Evolutionary conservation across 2,329 filamentous ascomycete genomes (phyloP), one percentile per base, ranked within the genome.

Genomic region (Botrytis paeoniae): DNA sequence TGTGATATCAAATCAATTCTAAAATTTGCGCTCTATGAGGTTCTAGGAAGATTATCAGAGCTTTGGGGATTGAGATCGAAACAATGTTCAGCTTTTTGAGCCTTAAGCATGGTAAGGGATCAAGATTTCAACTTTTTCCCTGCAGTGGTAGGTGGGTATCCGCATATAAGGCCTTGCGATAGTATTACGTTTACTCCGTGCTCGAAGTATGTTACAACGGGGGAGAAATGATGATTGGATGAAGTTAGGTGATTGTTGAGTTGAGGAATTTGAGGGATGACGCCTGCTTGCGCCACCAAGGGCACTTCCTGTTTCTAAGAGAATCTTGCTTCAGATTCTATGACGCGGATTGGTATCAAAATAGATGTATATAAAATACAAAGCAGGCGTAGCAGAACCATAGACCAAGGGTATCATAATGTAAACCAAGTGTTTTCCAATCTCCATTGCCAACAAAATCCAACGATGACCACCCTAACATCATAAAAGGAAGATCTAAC

Each of bases 401-500:
- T 54, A 39, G n/a, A 29, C 5, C 25, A 39, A 22, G 45, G 64
- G 45, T 54, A 54, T 68, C 45, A 6, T 16, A 51, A 39, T 18
- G 14, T 66, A 39, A 68, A 54, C 22, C 45, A 54, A 54, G 4
- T 14, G 1, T 29, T 51, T 39, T 9, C 35, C 16, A 66, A 54
- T 25, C 32, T 29, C 16, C 48, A 57, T 16, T 25, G 5, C 68
- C 39, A 61, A 16, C n/a, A 18, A 68, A 65, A 65, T 22, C 7
- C 22, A 22, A 64, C 9, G 10, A 54, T 29, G 22, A 18, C 35
- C 35, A 32, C 18, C 48, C 25, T 35, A 43, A 48, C 25, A 51
- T 25, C 25, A 54, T 14, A 18, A 54, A 12, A 39, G 51, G 16
- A 8, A 35, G 69, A 7, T 20, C 75, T 59, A 77, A 48, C 39